These are phyloP conservation scores for Trichosanthes truncata DNA, from an alignment of 306 rosid genomes.

Conservation along the genomic window DNA sequence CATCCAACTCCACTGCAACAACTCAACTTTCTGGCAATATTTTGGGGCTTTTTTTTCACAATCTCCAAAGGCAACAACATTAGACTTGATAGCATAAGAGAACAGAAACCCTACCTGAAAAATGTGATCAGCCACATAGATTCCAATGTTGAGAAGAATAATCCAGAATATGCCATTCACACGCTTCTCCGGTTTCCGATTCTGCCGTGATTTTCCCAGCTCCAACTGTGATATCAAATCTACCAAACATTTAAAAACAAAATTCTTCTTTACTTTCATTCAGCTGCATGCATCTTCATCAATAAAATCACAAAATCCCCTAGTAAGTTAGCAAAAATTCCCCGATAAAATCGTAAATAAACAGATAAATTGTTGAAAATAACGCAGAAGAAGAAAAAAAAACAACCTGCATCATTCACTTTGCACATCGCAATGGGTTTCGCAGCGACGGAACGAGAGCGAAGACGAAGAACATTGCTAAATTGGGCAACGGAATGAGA, in stretches of 20 bases:
- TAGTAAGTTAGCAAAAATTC: constrained; percentile 31
- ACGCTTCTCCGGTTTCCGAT: constrained; percentile 45
- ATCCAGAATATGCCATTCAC: constrained; percentile 89
- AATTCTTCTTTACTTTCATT: neutral
- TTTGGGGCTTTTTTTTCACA: neutral
- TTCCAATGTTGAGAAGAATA: constrained; percentile 65
- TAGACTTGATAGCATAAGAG: neutral
- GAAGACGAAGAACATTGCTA: constrained; percentile 8
- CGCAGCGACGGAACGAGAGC: constrained; percentile 4
- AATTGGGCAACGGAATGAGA: neutral
- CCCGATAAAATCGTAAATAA: neutral
- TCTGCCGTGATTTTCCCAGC: constrained; percentile 39
- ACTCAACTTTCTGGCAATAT: neutral
- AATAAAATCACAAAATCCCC: constrained; percentile 3
- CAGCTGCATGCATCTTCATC: neutral
- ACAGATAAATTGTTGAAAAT: neutral
- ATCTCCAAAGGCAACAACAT: neutral
- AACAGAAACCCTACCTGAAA: constrained; percentile 38
- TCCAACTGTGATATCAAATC: constrained; percentile 71
- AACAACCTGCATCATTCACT: constrained; percentile 44
- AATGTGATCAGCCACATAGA: constrained; percentile 68
- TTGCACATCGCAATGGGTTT: constrained; percentile 32
- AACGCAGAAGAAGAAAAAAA: neutral
- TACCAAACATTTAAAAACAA: constrained; percentile 20
- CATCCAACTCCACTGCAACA: neutral